phyloP scores from a whole-genome alignment of 2,329 filamentous ascomycete genomes.

The Dothistroma pini region DNA sequence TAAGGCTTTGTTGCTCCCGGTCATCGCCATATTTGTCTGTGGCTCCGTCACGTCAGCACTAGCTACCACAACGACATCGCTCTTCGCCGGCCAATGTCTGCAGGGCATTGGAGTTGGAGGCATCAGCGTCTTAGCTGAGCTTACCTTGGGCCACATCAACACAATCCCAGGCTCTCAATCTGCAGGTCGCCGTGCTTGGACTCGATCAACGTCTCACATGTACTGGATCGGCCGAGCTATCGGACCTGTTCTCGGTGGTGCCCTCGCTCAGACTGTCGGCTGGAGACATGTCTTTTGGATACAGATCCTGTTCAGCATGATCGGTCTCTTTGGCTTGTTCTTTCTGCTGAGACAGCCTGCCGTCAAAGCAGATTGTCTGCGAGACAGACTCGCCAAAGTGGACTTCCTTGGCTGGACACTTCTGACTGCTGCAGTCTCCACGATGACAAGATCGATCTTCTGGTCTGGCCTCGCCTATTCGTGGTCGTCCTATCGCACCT shows the following conservation, averaged over 20 bases:
- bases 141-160: slow-evolving; percentile 46
- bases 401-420: slow-evolving; percentile 16
- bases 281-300: slow-evolving; percentile 66
- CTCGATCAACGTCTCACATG: slow-evolving; percentile 38
- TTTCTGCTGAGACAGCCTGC: slow-evolving; percentile 5
- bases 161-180: slow-evolving; percentile 22
- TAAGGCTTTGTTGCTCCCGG: slow-evolving; percentile 37
- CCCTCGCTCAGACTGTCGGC: slow-evolving; percentile 49
- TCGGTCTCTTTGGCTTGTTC: slow-evolving; percentile 41
- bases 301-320: slow-evolving; percentile 55
- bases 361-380: neutral
- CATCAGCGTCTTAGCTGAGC: slow-evolving; percentile 41
- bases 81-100: slow-evolving; percentile 38
- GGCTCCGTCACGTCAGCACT: slow-evolving; percentile 36
- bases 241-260: slow-evolving; percentile 50
- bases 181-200: slow-evolving; percentile 35
- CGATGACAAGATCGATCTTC: slow-evolving; percentile 8
- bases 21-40: slow-evolving; percentile 36
- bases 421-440: slow-evolving; percentile 4
- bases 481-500: slow-evolving; percentile 11
- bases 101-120: slow-evolving; percentile 42
- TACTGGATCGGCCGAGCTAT: slow-evolving; percentile 56
- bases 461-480: slow-evolving; percentile 9
- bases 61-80: neutral
- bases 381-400: slow-evolving; percentile 44